A percentile compares a stretch with the other conserved stretches of the same genome.
These are phyloP conservation scores for Ephemerocybe angulata DNA, from an alignment of 768 basidiomycete species.

Conservation along the genomic window DNA sequence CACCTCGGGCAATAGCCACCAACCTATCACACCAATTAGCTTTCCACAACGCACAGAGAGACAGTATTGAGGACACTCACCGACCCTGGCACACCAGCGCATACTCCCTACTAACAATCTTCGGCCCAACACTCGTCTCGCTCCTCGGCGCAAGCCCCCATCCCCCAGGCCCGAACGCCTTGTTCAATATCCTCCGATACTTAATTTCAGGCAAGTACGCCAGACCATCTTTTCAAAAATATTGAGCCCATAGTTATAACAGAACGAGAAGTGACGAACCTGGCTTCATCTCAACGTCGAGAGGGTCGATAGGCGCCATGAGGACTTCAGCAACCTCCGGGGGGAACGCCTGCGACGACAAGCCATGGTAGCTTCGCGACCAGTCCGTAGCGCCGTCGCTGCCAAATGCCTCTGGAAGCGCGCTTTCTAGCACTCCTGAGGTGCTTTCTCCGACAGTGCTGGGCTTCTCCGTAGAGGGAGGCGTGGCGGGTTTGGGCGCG, in stretches of 20 bases:
- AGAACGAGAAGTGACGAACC: slow-evolving; percentile 44
- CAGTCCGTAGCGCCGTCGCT: slow-evolving; percentile 60
- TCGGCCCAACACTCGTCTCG: slow-evolving; percentile 86
- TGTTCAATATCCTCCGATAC: slow-evolving; percentile 87
- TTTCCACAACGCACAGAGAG: neutral
- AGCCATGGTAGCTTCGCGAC: slow-evolving; percentile 83
- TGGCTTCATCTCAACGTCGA: slow-evolving; percentile 92
- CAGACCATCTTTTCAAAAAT: slow-evolving; percentile 65
- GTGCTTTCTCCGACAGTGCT: no score
- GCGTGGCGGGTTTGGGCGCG: neutral
- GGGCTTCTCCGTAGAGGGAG: neutral
- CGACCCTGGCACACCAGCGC: slow-evolving; percentile 90
- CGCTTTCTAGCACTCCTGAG: neutral
- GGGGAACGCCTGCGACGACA: slow-evolving; percentile 73
- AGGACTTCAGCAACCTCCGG: slow-evolving; percentile 71
- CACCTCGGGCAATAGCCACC: slow-evolving; percentile 87
- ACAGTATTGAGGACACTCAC: slow-evolving; percentile 38
- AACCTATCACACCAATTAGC: slow-evolving; percentile 44
- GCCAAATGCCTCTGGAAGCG: slow-evolving; percentile 16
- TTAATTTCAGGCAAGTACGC: slow-evolving; percentile 97
- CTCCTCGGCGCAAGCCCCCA: slow-evolving; percentile 96
- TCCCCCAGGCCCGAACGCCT: slow-evolving; percentile 92
- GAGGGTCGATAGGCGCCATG: slow-evolving; percentile 67
- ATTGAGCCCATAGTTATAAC: neutral
- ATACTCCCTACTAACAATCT: slow-evolving; percentile 89